Conservation (phyloP, 2,329 filamentous ascomycete genomes). For the Aspergillus ochraceoroseus region DNA sequence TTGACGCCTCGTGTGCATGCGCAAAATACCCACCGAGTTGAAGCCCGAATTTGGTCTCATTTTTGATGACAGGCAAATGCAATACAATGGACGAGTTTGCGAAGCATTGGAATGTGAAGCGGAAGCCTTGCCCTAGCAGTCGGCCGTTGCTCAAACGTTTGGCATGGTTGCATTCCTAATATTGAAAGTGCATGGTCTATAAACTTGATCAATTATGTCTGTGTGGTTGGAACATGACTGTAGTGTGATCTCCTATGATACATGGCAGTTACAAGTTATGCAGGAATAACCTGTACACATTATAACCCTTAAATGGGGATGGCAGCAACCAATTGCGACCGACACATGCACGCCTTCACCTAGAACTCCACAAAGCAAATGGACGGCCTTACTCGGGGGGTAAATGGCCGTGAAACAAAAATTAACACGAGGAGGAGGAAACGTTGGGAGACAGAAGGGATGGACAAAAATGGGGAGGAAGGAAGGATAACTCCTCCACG, state of each 20-base stretch:
- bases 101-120: background rate
- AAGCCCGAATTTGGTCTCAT: too few relatives aligned
- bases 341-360: slow-evolving; percentile 2
- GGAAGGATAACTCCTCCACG: background rate
- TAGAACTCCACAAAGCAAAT: slow-evolving; percentile 9
- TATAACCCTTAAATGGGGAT: background rate
- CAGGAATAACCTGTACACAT: slow-evolving; percentile 6
- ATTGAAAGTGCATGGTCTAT: slow-evolving; percentile 1
- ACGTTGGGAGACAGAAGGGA: background rate
- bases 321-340: slow-evolving; percentile 1
- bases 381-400: slow-evolving; percentile 1
- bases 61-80: background rate
- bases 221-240: slow-evolving; percentile 4
- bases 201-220: slow-evolving; percentile 5
- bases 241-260: slow-evolving; percentile 11
- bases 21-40: too few relatives aligned
- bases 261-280: slow-evolving; percentile 12
- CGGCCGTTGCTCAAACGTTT: background rate
- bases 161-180: background rate
- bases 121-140: too few relatives aligned
- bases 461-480: background rate
- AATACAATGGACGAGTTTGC: background rate
- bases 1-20: too few relatives aligned
- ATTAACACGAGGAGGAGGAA: background rate
- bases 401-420: slow-evolving; percentile 5